phyloP scores from a whole-genome alignment of 164 flowering plant genomes.

The Houttuynia cordata region DNA sequence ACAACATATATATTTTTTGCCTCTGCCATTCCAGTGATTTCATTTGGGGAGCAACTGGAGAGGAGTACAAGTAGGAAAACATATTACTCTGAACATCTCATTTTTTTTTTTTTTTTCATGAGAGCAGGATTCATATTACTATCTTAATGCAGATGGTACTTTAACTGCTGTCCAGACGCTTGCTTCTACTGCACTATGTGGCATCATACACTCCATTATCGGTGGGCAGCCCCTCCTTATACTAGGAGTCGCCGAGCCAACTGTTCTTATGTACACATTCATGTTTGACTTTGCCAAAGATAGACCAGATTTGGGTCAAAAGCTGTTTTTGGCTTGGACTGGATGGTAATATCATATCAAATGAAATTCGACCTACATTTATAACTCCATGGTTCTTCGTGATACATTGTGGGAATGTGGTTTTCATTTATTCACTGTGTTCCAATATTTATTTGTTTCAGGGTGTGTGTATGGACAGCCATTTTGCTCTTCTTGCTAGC shows the following conservation, averaged over 20 bases:
- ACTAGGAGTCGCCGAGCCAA: conserved; percentile 97
- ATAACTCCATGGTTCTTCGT: neutral
- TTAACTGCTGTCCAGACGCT: conserved; percentile 94
- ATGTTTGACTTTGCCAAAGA: conserved; percentile 90
- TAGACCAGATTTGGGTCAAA: conserved; percentile 63
- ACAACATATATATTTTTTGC: conserved; percentile 97
- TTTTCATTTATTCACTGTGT: neutral
- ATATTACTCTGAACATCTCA: neutral
- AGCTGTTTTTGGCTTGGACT: conserved; percentile 83
- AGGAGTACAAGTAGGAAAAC: conserved; percentile 52
- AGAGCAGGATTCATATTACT: neutral
- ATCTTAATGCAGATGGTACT: conserved; percentile 53
- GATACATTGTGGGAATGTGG: neutral
- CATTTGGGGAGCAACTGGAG: conserved; percentile 93
- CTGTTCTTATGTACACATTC: conserved; percentile 93
- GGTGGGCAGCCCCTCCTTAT: conserved; percentile 99
- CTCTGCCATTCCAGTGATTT: conserved; percentile 96
- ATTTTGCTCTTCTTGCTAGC: conserved; percentile 75
- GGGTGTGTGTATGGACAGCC: conserved; percentile 99
- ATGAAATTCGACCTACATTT: neutral
- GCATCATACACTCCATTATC: conserved; percentile 79
- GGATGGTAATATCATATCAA: conserved; percentile 52
- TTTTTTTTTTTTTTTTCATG: neutral
- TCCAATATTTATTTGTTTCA: conserved; percentile 11
- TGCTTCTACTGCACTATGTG: conserved; percentile 91